Base-by-base conservation (phyloP, 768 basidiomycete species). In the Boletales sp. region DNA sequence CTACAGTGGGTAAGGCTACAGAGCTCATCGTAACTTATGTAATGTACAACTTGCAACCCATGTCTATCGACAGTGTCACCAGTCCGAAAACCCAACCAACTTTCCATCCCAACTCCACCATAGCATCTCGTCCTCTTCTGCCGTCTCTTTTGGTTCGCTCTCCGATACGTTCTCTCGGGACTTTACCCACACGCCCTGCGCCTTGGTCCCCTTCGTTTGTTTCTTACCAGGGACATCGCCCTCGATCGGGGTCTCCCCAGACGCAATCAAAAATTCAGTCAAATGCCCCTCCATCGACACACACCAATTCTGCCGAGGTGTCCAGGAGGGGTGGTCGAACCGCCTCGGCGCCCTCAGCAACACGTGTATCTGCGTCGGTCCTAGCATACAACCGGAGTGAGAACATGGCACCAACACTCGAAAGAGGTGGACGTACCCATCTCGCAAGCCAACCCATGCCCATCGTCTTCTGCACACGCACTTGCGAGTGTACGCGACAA, bases 51-150 rank as follows among this genome's bases (percentile, higher is more conserved):
- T 24, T 24, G 24, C 24, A 24, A 5, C 3, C 24, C 5, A 5
- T 24, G 3, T 24, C 24, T 24, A 5, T 24, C 24, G 5, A 40
- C 39, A 12, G 15, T n/a, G 11, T 65, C 42, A 77, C 73, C 74
- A 78, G 49, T 77, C 77, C n/a, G 66, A 51, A 55, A 78, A 79
- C 5, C 78, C 77, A 19, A 59, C 63, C 50, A 79, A 50, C 54
- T 72, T 77, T 12, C 77, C 76, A 35, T 78, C 66, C 77, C 77
- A 79, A 36, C 60, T 66, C 77, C 77, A 79, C 77, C 77, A 79
- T 44, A 79, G 77, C 62, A 72, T 57, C 52, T 79, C 78, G 29
- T 75, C 73, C 4, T 70, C 73, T 53, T 76, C 78, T 10, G 51
- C 56, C 47, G 59, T 45, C 18, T 57, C 56, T 32, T 56, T 45